Base-by-base conservation (phyloP, 2,329 filamentous ascomycete genomes). In the Venturia carpophila region DNA sequence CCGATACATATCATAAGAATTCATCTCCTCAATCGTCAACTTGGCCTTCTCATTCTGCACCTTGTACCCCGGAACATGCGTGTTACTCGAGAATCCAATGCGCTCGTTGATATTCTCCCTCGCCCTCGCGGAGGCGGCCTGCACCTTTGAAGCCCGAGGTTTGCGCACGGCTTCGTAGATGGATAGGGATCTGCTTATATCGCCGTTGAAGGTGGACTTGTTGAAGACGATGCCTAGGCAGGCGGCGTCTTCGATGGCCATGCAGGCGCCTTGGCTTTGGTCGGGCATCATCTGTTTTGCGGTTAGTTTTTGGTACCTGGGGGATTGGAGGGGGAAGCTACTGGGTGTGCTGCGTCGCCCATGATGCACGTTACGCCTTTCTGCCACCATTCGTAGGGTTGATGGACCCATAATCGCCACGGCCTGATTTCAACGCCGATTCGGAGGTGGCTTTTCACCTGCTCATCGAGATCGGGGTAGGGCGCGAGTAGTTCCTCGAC, bases 171-270 rank as follows among this genome's bases (percentile, higher is more conserved):
- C 75, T 66, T 88, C 77, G 69, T 88, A 88, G 0, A 89, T 74
- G 63, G 77, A 76, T 7, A 90, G 74, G 0, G 86, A 79, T 7
- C 82, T 80, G 0, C 80, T 74, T 0, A 89, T 75, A 0, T 85
- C 81, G 0, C 75, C 71, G 0, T 71, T 67, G 0, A 70, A 65
- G 0, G 81, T 82, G 0, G 79, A 80, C 0, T 69, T 67, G 0
- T 81, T 79, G 0, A 90, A 75, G 7, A 90, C 77, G 1, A 82
- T 80, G 0, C 79, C 80, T 0, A 90, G 71, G 0, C 84, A 80
- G 0, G 82, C 83, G 0, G 82, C 86, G 67, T 90, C 87, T 71
- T 90, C 87, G 56, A 90, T 88, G 0, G 87, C 87, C 65, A 83
- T 78, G 0, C 76, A 85, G 10, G 81, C 87, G 1, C 86, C 87